Percentiles rank a stretch among this genome's conserved stretches.
phyloP scores from a whole-genome alignment of 192 early-diverging fungal genomes.

The Entomortierella beljakovae region DNA sequence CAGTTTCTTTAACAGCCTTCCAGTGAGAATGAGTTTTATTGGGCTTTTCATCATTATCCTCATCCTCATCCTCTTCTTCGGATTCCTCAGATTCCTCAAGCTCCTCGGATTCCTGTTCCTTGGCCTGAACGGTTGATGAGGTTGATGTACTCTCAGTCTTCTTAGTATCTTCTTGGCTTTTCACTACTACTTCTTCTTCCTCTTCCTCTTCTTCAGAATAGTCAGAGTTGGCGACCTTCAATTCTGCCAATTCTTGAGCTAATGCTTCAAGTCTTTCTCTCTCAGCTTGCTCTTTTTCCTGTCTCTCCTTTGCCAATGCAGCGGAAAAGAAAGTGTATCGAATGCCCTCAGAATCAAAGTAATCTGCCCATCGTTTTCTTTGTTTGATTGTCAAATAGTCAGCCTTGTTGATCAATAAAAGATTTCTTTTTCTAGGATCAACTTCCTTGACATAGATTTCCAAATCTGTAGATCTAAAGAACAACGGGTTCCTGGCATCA shows the following conservation, averaged over 20 bases:
- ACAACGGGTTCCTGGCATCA: conserved; percentile 94
- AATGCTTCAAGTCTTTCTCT: conserved; percentile 58
- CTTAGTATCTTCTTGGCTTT: conserved; percentile 48
- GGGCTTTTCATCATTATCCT: conserved; percentile 39
- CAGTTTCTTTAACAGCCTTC: conserved; percentile 56
- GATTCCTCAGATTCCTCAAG: conserved; percentile 32
- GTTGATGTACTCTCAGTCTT: conserved; percentile 19
- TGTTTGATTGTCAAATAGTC: conserved; percentile 94
- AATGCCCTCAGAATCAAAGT: conserved; percentile 86
- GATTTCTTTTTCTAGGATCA: conserved; percentile 83
- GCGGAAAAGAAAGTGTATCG: conserved; percentile 96
- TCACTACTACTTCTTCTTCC: conserved; percentile 52
- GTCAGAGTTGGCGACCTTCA: conserved; percentile 51
- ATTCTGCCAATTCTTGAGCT: conserved; percentile 47
- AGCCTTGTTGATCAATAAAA: conserved; percentile 98
- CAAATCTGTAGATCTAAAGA: conserved; percentile 92
- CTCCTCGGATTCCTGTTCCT: conserved; percentile 36
- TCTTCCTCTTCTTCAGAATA: conserved; percentile 57
- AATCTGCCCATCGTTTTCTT: conserved; percentile 89
- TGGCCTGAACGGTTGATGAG: conserved; percentile 16
- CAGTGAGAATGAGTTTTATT: conserved; percentile 47
- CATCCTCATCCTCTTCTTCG: conserved; percentile 37
- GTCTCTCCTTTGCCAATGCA: conserved; percentile 78
- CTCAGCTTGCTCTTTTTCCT: conserved; percentile 79
- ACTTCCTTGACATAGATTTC: conserved; percentile 94